phyloP scores from a whole-genome alignment of 306 rosid genomes.

The Malus domestica region ASM211411v1 NC_041802.1:4096501-4097000 shows the following conservation, averaged over 20 bases:
- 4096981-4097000: slow-evolving; percentile 39
- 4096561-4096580: fast-evolving
- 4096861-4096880: not conserved
- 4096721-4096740: not conserved
- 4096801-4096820: slow-evolving; percentile 52
- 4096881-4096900: slow-evolving; percentile 35
- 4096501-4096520: not conserved
- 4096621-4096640: fast-evolving
- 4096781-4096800: slow-evolving; percentile 4
- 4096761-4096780: not conserved
- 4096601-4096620: no score
- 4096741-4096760: not conserved
- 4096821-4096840: slow-evolving; percentile 34
- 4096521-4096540: not conserved
- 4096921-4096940: slow-evolving; percentile 52
- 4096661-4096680: not conserved
- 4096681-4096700: not conserved
- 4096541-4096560: not conserved
- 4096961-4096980: slow-evolving; percentile 32
- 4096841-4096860: slow-evolving; percentile 36
- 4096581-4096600: fast-evolving
- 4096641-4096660: no score
- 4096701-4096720: not conserved
- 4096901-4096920: slow-evolving; percentile 40
- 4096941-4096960: slow-evolving; percentile 39